Conservation (phyloP, 2,329 filamentous ascomycete species). For the Pseudogymnoascus sp. region DNA sequence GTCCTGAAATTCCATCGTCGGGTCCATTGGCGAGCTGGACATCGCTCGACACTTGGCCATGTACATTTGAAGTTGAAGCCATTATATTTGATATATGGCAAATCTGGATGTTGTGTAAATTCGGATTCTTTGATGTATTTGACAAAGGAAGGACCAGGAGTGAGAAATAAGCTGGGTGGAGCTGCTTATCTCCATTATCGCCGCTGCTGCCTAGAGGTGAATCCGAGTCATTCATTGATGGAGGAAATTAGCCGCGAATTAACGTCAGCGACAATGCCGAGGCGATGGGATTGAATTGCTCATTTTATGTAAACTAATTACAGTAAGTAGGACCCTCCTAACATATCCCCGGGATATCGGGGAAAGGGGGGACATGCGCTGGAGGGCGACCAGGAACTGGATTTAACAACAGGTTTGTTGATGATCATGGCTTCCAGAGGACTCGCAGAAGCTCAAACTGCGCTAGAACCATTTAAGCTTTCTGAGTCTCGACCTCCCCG, state of each 20-base stretch:
- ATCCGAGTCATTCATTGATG: neutral
- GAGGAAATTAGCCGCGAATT: neutral
- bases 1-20: slow-evolving; percentile 80
- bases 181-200: neutral
- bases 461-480: too few relatives aligned
- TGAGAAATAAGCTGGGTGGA: neutral
- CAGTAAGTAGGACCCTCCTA: too few relatives aligned
- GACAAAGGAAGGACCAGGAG: neutral
- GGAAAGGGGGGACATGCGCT: too few relatives aligned
- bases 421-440: too few relatives aligned
- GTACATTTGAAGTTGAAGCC: slow-evolving; percentile 47
- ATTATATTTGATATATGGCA: neutral
- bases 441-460: too few relatives aligned
- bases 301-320: too few relatives aligned
- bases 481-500: too few relatives aligned
- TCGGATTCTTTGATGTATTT: neutral
- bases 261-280: neutral
- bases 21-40: slow-evolving; percentile 73
- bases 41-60: slow-evolving; percentile 87
- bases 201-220: neutral
- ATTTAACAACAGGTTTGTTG: too few relatives aligned
- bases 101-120: neutral
- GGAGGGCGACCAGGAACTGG: too few relatives aligned
- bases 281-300: too few relatives aligned
- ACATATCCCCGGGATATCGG: too few relatives aligned